These are phyloP conservation scores for Tolypocladium nubicola DNA, from an alignment of 2,329 filamentous ascomycete genomes.

Conservation along the genomic window DNA sequence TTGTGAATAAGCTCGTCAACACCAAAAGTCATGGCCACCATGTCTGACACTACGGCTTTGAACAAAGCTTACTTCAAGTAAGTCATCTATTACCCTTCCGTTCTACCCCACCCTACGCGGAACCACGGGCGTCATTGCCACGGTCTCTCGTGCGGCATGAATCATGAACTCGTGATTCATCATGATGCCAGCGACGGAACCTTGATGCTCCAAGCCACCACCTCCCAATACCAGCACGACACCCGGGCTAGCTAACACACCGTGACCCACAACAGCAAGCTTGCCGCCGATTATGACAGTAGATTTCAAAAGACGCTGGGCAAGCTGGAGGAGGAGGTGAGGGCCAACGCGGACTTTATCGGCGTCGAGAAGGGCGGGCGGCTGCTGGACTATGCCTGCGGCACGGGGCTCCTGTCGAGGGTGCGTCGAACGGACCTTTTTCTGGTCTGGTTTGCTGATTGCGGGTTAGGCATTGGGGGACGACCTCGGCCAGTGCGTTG, in stretches of 20 bases:
- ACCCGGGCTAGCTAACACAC: neutral
- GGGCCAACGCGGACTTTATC: slow-evolving; percentile 46
- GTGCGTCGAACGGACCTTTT: slow-evolving; percentile 26
- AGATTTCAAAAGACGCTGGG: slow-evolving; percentile 42
- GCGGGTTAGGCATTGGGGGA: slow-evolving; percentile 10
- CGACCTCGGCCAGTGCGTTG: slow-evolving; percentile 43
- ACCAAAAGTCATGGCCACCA: slow-evolving; percentile 7
- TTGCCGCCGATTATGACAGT: slow-evolving; percentile 29
- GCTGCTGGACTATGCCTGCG: slow-evolving; percentile 68
- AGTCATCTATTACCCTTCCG: slow-evolving; percentile 8
- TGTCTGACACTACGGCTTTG: slow-evolving; percentile 19
- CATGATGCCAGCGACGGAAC: neutral
- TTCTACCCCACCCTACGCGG: no score
- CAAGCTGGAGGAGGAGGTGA: slow-evolving; percentile 44
- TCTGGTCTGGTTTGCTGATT: neutral
- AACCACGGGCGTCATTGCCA: neutral
- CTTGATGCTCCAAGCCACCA: neutral
- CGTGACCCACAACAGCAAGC: slow-evolving; percentile 11
- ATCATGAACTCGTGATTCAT: neutral
- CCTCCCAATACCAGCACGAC: neutral
- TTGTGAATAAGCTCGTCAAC: neutral
- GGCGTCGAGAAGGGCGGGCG: slow-evolving; percentile 39
- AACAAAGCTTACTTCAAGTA: slow-evolving; percentile 35
- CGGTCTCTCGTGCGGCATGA: no score
- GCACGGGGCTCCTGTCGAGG: slow-evolving; percentile 55